Base-by-base conservation (phyloP, 805 yeast genomes). In the Barnettozyma sucrosica region DNA sequence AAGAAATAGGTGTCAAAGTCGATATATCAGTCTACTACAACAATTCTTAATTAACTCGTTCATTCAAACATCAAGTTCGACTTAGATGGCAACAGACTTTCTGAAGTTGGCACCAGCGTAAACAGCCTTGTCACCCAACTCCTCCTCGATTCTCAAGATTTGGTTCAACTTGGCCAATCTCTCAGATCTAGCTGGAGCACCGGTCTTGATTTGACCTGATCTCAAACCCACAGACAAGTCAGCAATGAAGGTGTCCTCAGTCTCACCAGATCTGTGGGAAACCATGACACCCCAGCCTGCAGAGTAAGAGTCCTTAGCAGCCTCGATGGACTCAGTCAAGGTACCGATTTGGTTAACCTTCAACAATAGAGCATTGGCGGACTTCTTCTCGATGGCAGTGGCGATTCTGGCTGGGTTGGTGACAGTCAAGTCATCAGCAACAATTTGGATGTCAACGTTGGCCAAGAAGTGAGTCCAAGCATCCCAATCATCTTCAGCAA, bases 271-370 rank as follows among this genome's bases (percentile, higher is more conserved):
- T 84, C 99, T 89, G 89, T 92, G 99, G 67, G 97, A 90, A 66
- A 93, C 98, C 97, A 92, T 90, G 69, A 90, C 97, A 81, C 97
- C 97, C 99, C 99, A 92, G 69, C 89, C 89, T 57, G 97, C 97
- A 58, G 81, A 83, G 77, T 81, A 90, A 51, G 98, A 87, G 74
- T 86, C 93, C 72, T 86, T 75, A 66, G 98, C 97, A 67, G 98
- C 97, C 73, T 89, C 80, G 75, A 92, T 89, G 57, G 98, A 88
- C 81, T 92, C 99, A 63, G 95, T 71, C 65, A 92, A 77, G 61
- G 97, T 77, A 80, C 99, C 99, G 64, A 92, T 92, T 81, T 92
- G 99, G 90, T 92, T 92, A 62, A 93, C 97, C 88, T 92, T 92
- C 73, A 92, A 81, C 72, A 92, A 81, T 65, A 92, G 81, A 69